phyloP scores from a whole-genome alignment of 495 filamentous ascomycete genomes.

The Schizothecium vesticola region DNA sequence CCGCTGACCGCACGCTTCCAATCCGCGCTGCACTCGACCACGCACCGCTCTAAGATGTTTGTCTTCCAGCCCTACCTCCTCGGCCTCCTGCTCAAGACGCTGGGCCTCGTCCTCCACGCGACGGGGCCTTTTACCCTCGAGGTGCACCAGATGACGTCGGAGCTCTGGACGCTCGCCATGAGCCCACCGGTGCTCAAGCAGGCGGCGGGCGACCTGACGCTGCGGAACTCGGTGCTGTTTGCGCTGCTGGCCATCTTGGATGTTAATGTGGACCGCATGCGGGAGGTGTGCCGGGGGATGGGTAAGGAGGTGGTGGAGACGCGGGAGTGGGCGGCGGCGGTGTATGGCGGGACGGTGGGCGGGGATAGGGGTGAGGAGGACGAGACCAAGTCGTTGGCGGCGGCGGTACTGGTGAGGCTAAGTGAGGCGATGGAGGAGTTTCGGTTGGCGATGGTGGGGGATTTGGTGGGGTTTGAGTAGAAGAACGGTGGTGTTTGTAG shows the following conservation, averaged over 20 bases:
- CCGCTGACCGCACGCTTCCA: slow-evolving; percentile 60
- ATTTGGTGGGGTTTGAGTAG: slow-evolving; percentile 45
- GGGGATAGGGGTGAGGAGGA: slow-evolving; percentile 53
- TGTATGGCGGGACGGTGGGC: slow-evolving; percentile 39
- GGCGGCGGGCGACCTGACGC: slow-evolving; percentile 50
- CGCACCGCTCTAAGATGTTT: slow-evolving; percentile 39
- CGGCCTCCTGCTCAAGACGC: slow-evolving; percentile 56
- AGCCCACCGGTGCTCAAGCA: slow-evolving; percentile 32
- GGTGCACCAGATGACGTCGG: slow-evolving; percentile 62
- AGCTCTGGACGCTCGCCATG: slow-evolving; percentile 64
- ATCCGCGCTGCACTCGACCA: slow-evolving; percentile 41
- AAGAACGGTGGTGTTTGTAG: not conserved
- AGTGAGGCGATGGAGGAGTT: slow-evolving; percentile 78
- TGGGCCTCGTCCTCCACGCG: slow-evolving; percentile 61
- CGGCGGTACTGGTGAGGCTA: slow-evolving; percentile 72
- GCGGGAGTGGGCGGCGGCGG: slow-evolving; percentile 42
- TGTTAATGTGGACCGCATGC: slow-evolving; percentile 75
- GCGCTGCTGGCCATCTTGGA: slow-evolving; percentile 76
- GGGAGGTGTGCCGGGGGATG: slow-evolving; percentile 59
- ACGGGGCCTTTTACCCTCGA: slow-evolving; percentile 56
- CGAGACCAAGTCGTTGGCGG: slow-evolving; percentile 65
- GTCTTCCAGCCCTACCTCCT: slow-evolving; percentile 58
- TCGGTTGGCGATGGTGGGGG: slow-evolving; percentile 59
- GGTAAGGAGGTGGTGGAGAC: slow-evolving; percentile 53
- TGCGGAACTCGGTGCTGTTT: slow-evolving; percentile 72